These are phyloP conservation scores for Alnus glutinosa DNA, from an alignment of 306 rosid genomes.

Conservation along the genomic window DNA sequence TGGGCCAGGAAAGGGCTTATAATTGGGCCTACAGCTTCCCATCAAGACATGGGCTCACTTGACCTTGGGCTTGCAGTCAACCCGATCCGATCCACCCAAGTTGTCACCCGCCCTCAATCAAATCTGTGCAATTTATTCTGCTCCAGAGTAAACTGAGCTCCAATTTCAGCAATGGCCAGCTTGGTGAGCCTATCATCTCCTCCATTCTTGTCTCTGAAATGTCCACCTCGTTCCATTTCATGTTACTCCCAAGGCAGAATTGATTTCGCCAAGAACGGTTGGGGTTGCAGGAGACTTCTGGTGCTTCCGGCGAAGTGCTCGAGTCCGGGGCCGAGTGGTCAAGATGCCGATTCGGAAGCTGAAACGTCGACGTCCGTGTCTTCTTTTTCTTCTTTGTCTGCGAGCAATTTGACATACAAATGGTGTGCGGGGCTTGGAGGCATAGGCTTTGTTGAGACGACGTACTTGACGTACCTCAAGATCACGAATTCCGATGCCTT, in stretches of 20 bases:
- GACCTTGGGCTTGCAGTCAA: not conserved
- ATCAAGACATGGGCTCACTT: not conserved
- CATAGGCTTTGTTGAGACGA: constrained; percentile 73
- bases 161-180: constrained; percentile 45
- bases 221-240: constrained; percentile 22
- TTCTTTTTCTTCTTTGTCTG: constrained; percentile 23
- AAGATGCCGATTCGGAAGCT: constrained; percentile 46
- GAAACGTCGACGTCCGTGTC: constrained; percentile 28
- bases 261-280: constrained; percentile 1
- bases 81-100: not conserved
- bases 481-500: constrained; percentile 68
- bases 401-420: constrained; percentile 41
- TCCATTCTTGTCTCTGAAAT: constrained; percentile 17
- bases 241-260: constrained; percentile 21
- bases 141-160: not conserved
- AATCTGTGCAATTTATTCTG: not conserved
- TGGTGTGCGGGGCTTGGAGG: constrained; percentile 57
- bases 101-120: not conserved
- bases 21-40: not conserved
- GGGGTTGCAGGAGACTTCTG: constrained; percentile 5
- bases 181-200: constrained; percentile 45
- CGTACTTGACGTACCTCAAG: constrained; percentile 74
- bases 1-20: not conserved
- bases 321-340: constrained; percentile 35
- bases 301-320: constrained; percentile 45